Base-by-base conservation (phyloP, 78 protist species). In the Polysphondylium violaceum region DNA sequence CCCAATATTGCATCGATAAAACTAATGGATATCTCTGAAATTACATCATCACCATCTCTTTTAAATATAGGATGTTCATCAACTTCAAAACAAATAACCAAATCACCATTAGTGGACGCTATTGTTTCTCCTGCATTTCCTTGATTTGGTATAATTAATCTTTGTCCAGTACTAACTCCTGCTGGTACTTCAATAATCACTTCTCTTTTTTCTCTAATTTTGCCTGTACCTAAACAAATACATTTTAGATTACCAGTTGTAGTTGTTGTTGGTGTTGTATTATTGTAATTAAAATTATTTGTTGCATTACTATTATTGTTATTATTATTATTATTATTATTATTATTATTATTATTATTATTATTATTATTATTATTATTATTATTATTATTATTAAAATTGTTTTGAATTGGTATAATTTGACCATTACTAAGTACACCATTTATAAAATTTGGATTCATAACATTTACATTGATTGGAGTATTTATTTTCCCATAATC, bases 31-130 rank as follows among this genome's bases (percentile, higher is more conserved):
- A 65, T 27, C 35, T 79, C 88, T 40, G 76, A 53, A 36, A 69
- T 50, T 23, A 79, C 67, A 79, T 79, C 88, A 61, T 79, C 60
- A 9, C 88, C 88, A 14, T 67, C 88, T 36, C 88, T 53, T 55
- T 65, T 79, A 21, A 67, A 67, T 40, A 19, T 65, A 51, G 51
- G 47, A 36, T 56, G 35, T n/a, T 79, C 88, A 12, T 40, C 56
- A 23, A 87, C 93, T 41, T 74, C 53, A 27, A 87, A 87, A 9
- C 43, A 17, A 14, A 87, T 11, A 16, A 74, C 74, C 21, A 87
- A 44, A 36, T 87, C 93, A 56, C 93, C 93, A 53, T 61, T 12
- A n/a, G 87, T 16, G n/a, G n/a, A n/a, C 27, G 14, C 16, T 8
- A 27, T 60, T 3, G 8, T 60, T 12, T 23, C 14, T 3, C 8